Conservation (phyloP, 805 yeast species). For the Deakozyma indianensis region DNA sequence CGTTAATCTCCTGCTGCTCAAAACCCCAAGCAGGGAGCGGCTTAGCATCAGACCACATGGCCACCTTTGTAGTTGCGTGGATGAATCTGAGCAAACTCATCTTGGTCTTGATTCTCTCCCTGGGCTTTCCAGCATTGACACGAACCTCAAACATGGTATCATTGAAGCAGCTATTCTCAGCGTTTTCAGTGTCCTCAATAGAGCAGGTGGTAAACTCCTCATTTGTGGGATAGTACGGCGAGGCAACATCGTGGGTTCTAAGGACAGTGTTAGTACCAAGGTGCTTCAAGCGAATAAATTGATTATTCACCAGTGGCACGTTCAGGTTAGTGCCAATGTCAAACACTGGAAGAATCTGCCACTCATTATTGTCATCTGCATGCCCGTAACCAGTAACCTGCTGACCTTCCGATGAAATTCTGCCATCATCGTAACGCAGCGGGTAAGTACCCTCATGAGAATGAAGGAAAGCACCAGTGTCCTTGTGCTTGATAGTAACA, state of each 20-base stretch:
- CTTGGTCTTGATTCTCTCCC: constrained; percentile 49
- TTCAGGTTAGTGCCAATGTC: constrained; percentile 22
- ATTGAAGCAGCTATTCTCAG: constrained; percentile 81
- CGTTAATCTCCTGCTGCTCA: constrained; percentile 94
- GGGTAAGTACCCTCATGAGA: constrained; percentile 73
- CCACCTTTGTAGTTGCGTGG: constrained; percentile 79
- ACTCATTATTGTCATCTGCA: constrained; percentile 49
- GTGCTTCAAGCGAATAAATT: constrained; percentile 67
- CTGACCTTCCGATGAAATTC: constrained; percentile 86
- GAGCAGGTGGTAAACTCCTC: constrained; percentile 90
- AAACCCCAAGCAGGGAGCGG: constrained; percentile 93
- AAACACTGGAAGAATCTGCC: constrained; percentile 49
- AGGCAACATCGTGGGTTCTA: constrained; percentile 90
- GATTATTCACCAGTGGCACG: constrained; percentile 34
- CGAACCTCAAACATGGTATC: constrained; percentile 56
- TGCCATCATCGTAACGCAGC: constrained; percentile 86
- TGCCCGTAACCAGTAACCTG: constrained; percentile 67
- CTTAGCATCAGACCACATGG: constrained; percentile 82
- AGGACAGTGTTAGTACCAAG: constrained; percentile 64
- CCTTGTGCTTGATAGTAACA: constrained; percentile 67
- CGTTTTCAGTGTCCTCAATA: constrained; percentile 65
- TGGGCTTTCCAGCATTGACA: constrained; percentile 29
- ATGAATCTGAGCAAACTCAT: constrained; percentile 54
- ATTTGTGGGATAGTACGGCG: constrained; percentile 82
- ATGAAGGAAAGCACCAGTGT: constrained; percentile 66